Conservation (phyloP, 345 rosid species). For the Tarenaya hassleriana region DNA sequence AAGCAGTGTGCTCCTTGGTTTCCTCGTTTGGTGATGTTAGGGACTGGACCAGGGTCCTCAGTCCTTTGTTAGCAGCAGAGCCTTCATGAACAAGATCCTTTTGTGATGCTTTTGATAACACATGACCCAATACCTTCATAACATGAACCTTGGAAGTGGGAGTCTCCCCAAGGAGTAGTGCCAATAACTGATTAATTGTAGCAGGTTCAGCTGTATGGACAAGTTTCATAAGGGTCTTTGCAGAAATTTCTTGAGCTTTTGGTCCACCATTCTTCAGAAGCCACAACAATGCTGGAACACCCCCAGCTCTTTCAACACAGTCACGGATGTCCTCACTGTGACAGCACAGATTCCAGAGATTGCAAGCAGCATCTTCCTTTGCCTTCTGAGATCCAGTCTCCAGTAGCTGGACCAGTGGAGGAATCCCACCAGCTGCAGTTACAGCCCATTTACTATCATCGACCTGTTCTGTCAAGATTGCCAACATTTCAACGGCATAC, state of each 20-base stretch:
- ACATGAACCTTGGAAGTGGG: conserved; percentile 57
- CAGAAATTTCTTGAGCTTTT: conserved; percentile 67
- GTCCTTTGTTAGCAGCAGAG: conserved; percentile 78
- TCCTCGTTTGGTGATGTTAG: conserved; percentile 74
- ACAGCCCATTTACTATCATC: conserved; percentile 96
- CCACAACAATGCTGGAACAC: conserved; percentile 62
- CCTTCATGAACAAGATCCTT: conserved; percentile 53
- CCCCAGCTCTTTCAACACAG: conserved; percentile 87
- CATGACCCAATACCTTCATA: conserved; percentile 75
- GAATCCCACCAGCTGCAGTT: conserved; percentile 94
- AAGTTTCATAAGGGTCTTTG: conserved; percentile 55
- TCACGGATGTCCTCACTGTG: conserved; percentile 82
- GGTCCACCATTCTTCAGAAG: conserved; percentile 62
- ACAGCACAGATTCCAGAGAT: conserved; percentile 69
- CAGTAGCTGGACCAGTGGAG: conserved; percentile 71
- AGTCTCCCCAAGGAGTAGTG: conserved; percentile 63
- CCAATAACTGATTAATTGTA: conserved; percentile 66
- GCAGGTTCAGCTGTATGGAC: conserved; percentile 61
- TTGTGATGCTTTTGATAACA: conserved; percentile 54
- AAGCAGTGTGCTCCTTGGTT: conserved; percentile 71
- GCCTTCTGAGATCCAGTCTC: conserved; percentile 76
- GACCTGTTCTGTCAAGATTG: conserved; percentile 63
- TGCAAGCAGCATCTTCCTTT: conserved; percentile 63
- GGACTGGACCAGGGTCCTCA: conserved; percentile 65
- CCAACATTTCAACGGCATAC: conserved; percentile 60